Evolutionary conservation across 1,284 basidiomycete genomes (phyloP).

Genomic region (Cerrena zonata): DNA sequence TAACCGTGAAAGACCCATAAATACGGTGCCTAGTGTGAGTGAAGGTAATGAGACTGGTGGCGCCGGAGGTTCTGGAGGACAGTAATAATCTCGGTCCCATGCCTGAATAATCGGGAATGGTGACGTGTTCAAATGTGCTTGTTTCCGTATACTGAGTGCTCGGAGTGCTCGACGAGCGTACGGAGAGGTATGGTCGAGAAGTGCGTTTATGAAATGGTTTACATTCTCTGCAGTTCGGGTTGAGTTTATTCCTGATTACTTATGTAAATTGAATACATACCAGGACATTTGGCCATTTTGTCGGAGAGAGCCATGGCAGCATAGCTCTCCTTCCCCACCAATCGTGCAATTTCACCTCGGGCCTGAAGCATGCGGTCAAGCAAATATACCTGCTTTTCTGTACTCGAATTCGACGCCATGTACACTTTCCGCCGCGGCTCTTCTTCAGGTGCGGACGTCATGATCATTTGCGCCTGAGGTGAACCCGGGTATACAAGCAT

Average conservation of each 20-base stretch:
- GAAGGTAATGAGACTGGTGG: constrained; percentile 66
- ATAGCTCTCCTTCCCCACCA: constrained; percentile 80
- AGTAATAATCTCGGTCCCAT: constrained; percentile 92
- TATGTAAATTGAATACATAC: constrained; percentile 28
- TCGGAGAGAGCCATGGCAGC: constrained; percentile 80
- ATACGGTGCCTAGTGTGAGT: constrained; percentile 77
- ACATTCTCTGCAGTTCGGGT: constrained; percentile 66
- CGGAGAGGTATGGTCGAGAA: constrained; percentile 72
- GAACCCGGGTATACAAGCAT: constrained; percentile 77
- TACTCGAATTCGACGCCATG: constrained; percentile 68
- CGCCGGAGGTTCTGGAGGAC: constrained; percentile 69
- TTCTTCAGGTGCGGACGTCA: constrained; percentile 79
- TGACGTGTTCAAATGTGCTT: constrained; percentile 51
- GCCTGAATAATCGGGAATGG: constrained; percentile 69
- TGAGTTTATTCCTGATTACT: background rate
- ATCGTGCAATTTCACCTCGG: constrained; percentile 71
- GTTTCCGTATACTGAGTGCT: constrained; percentile 69
- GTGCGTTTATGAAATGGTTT: constrained; percentile 71
- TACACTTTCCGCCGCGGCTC: constrained; percentile 78
- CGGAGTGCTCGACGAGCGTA: constrained; percentile 69
- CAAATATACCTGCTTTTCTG: constrained; percentile 61
- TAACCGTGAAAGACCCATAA: constrained; percentile 81
- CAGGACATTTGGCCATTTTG: constrained; percentile 91
- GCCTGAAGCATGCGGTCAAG: constrained; percentile 73
- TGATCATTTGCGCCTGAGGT: constrained; percentile 87